Conservation (phyloP, 257 asterid species). For the Primulina eburnea region DNA sequence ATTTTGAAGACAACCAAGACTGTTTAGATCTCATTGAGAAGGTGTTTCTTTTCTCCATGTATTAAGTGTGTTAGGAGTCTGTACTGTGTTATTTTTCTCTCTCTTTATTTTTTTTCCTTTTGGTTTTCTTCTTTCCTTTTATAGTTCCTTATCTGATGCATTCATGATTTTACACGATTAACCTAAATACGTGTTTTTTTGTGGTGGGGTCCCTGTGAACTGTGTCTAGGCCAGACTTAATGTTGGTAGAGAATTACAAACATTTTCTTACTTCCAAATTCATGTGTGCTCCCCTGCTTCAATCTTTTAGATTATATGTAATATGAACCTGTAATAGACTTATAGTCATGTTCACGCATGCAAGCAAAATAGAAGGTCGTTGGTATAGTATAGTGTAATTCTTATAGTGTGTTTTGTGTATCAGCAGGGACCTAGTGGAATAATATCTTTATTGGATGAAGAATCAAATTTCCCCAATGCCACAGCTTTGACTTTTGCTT, state of each 20-base stretch:
- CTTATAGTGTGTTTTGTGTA: slow-evolving; percentile 10
- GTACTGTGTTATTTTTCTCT: neutral
- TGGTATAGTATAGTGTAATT: neutral
- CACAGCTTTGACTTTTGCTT: slow-evolving; percentile 64
- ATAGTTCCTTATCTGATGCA: neutral
- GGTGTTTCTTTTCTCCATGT: slow-evolving; percentile 30
- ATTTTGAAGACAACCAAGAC: slow-evolving; percentile 85
- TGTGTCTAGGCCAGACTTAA: neutral
- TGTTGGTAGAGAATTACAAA: neutral
- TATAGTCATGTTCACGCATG: neutral
- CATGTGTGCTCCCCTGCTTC: neutral
- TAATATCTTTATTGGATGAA: slow-evolving; percentile 84
- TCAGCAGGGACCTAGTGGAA: slow-evolving; percentile 75
- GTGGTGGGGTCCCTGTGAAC: neutral
- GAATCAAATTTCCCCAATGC: slow-evolving; percentile 73
- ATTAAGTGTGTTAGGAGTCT: neutral
- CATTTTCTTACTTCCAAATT: neutral
- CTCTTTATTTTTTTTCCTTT: neutral
- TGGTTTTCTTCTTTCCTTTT: neutral
- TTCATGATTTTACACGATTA: slow-evolving; percentile 5
- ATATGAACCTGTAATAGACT: neutral
- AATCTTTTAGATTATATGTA: neutral
- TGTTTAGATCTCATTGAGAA: slow-evolving; percentile 86
- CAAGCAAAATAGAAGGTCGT: neutral
- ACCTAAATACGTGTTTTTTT: slow-evolving; percentile 11